Conservation (phyloP, 2,329 filamentous ascomycete species). For the Aspergillus brunneoviolaceus region DNA sequence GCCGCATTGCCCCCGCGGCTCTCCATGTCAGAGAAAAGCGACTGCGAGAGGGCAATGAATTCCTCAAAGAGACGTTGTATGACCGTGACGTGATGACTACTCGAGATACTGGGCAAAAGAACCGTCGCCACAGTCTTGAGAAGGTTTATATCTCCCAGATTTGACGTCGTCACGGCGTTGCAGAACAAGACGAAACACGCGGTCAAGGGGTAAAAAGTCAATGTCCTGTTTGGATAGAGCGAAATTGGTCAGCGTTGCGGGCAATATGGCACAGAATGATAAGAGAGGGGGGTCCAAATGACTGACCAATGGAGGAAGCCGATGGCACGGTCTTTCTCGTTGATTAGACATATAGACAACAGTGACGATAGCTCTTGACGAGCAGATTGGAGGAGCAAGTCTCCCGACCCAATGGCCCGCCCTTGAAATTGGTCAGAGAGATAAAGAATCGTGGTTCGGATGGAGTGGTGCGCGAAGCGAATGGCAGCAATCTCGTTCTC, state of each 20-base stretch:
- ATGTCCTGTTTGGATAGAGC: conserved; percentile 15
- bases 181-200: conserved; percentile 25
- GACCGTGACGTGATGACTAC: conserved; percentile 17
- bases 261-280: background rate
- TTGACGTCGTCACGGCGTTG: conserved; percentile 21
- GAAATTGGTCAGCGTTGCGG: background rate
- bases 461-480: background rate
- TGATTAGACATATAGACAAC: background rate
- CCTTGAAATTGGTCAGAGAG: conserved; percentile 12
- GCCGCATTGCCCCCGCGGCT: too few species aligned
- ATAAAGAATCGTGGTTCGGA: conserved; percentile 20
- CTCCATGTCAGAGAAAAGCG: conserved; percentile 2
- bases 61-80: conserved; percentile 19
- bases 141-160: conserved; percentile 21
- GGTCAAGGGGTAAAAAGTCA: conserved; percentile 24
- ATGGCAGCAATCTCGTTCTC: conserved; percentile 18
- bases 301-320: conserved; percentile 21
- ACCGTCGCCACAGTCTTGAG: conserved; percentile 18
- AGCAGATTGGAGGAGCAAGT: conserved; percentile 19
- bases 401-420: background rate
- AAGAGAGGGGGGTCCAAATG: conserved; percentile 21
- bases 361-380: conserved; percentile 20
- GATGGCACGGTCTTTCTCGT: conserved; percentile 6
- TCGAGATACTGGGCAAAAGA: conserved; percentile 13
- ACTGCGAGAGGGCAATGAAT: conserved; percentile 17